phyloP scores from a whole-genome alignment of 129 eudicot genomes.

The Artemisia tridentata region DNA sequence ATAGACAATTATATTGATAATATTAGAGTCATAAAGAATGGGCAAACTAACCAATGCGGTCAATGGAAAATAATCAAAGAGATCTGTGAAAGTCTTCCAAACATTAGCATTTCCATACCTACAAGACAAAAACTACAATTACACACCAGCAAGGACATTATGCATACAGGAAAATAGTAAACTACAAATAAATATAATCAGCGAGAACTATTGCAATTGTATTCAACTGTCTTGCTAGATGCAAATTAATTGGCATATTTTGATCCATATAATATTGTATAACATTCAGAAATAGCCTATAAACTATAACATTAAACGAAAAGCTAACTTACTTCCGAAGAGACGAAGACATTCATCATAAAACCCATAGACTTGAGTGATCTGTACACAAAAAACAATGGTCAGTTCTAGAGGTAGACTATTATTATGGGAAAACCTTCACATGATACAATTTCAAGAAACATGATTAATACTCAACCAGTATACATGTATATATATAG shows the following conservation, averaged over 20 bases:
- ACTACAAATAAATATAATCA: not conserved
- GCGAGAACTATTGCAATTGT: not conserved
- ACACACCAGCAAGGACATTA: constrained; percentile 9
- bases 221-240: not conserved
- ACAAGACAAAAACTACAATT: constrained; percentile 20
- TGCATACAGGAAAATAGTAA: not conserved
- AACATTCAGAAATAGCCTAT: no score
- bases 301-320: no score
- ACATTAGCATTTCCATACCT: constrained; percentile 79
- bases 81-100: constrained; percentile 81
- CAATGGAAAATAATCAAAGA: constrained; percentile 71
- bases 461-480: not conserved
- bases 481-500: no score
- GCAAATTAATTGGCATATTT: not conserved
- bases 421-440: not conserved
- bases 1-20: not conserved
- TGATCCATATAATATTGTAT: not conserved
- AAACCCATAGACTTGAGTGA: constrained; percentile 94
- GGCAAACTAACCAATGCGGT: constrained; percentile 64
- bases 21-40: not conserved
- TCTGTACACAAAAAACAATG: constrained; percentile 46
- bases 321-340: constrained; percentile 67
- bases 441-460: not conserved
- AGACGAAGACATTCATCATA: constrained; percentile 96
- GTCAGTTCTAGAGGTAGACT: constrained; percentile 9